Evolutionary conservation across 2,329 filamentous ascomycete genomes (phyloP).

Genomic region (Aspergillus brasiliensis): DNA sequence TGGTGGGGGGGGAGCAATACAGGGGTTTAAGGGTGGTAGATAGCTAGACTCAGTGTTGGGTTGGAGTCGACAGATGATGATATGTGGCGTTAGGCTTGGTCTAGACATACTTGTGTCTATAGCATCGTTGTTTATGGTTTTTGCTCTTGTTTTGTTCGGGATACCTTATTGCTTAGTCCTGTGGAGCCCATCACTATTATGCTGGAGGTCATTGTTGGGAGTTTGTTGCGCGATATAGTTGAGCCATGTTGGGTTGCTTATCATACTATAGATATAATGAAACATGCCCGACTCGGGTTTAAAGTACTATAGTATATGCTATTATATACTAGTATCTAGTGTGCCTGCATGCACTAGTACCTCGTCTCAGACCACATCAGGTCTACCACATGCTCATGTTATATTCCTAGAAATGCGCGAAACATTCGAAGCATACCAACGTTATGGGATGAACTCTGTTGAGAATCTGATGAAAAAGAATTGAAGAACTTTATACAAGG

Average conservation of each 20-base stretch:
- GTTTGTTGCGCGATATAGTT: background rate
- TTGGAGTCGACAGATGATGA: background rate
- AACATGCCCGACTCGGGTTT: background rate
- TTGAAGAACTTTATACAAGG: constrained; percentile 17
- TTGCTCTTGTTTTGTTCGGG: background rate
- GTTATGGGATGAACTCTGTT: background rate
- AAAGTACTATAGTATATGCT: background rate
- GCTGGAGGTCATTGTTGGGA: background rate
- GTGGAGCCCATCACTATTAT: background rate
- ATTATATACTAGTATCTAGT: too few species aligned
- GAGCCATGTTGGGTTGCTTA: background rate
- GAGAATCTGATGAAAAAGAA: constrained; percentile 1
- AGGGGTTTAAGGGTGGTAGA: background rate
- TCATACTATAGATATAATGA: background rate
- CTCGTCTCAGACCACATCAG: too few species aligned
- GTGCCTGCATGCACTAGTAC: too few species aligned
- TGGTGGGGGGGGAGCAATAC: too few species aligned
- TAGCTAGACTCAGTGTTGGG: background rate
- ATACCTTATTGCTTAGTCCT: background rate
- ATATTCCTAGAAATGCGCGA: background rate
- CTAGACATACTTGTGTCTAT: background rate
- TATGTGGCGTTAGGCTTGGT: background rate
- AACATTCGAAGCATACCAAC: background rate
- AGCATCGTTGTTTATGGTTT: background rate
- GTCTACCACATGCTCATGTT: background rate